Base-by-base conservation (phyloP, 495 filamentous ascomycete genomes). In the Hyphodiscus hymeniophilus region DNA sequence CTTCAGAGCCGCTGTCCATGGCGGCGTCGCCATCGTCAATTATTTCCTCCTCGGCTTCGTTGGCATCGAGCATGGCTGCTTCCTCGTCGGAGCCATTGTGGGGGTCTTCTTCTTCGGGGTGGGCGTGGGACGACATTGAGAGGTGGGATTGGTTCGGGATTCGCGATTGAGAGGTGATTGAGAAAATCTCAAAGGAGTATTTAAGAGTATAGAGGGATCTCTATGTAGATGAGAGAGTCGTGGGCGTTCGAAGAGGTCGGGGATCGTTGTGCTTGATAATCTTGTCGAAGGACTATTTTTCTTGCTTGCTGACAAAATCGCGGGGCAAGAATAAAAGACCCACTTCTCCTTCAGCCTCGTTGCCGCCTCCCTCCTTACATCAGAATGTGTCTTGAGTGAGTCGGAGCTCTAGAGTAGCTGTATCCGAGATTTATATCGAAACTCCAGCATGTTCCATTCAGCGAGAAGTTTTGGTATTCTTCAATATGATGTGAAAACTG, bases 21-120 rank as follows among this genome's bases (percentile, higher is more conserved):
- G 74, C 75, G 24, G 84, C 72, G 56, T 90, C 84, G 23, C 76
- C 80, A 55, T 88, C 82, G n/a, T 65, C 66, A 31, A 77, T 70
- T 41, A 80, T 71, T 58, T 79, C 73, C 56, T 92, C 87, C 36
- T 80, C 76, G 33, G 81, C 81, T 55, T 91, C 86, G 42, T 82
- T 77, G 43, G 77, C 78, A 47, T 77, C 77, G 51, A 90, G 71
- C 63, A 84, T 76, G 47, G 61, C 67, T 16, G 70, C 72, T 21
- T 74, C 65, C 33, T 82, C 77, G 52, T 63, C 68, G 26, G 26
- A 28, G 42, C 71, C 64, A n/a, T 48, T 34, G 30, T 62, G 57
- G 48, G 73, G 70, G 40, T 68, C 59, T 39, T 72, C 73, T 24
- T 70, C 71, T 55, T 68, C 61, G 41, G 64, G 68, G 50, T 72